Percentiles rank a stretch among this genome's conserved stretches.
phyloP scores from a whole-genome alignment of 768 basidiomycete species.

The Serendipita sp. region DNA sequence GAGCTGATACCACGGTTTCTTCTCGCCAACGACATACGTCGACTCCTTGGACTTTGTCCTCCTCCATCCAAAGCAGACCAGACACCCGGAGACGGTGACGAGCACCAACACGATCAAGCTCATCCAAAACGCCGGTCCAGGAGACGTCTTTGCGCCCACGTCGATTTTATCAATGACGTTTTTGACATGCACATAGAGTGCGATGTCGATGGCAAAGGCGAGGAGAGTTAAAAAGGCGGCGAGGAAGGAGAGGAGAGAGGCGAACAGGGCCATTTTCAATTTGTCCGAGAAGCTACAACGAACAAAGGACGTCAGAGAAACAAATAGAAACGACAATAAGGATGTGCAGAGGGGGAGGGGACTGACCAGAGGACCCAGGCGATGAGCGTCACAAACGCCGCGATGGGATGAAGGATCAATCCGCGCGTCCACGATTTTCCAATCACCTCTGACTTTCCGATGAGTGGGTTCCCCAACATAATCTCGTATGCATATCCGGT shows the following conservation, averaged over 20 bases:
- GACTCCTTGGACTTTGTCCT: conserved; percentile 21
- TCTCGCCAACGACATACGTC: conserved; percentile 27
- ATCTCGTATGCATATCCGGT: neutral
- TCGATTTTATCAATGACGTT: conserved; percentile 40
- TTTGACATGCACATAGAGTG: conserved; percentile 46
- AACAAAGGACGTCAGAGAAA: conserved; percentile 17
- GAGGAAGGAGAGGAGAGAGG: conserved; percentile 43
- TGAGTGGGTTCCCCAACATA: neutral
- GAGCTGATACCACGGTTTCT: no score
- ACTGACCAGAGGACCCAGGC: conserved; percentile 21
- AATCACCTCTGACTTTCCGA: no score
- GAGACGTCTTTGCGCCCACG: conserved; percentile 30
- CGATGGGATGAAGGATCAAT: conserved; percentile 57
- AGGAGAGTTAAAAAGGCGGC: conserved; percentile 53
- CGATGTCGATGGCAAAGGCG: conserved; percentile 64
- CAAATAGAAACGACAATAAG: neutral
- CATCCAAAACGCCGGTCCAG: conserved; percentile 63
- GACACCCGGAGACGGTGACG: conserved; percentile 46
- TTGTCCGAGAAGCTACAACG: conserved; percentile 46
- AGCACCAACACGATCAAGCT: conserved; percentile 52
- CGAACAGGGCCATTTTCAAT: conserved; percentile 27
- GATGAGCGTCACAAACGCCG: conserved; percentile 40
- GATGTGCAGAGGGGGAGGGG: neutral
- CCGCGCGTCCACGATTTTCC: conserved; percentile 44
- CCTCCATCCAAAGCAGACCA: conserved; percentile 54